phyloP scores from a whole-genome alignment of 352 stramenopile species.

The Phytophthora kernoviae region DNA sequence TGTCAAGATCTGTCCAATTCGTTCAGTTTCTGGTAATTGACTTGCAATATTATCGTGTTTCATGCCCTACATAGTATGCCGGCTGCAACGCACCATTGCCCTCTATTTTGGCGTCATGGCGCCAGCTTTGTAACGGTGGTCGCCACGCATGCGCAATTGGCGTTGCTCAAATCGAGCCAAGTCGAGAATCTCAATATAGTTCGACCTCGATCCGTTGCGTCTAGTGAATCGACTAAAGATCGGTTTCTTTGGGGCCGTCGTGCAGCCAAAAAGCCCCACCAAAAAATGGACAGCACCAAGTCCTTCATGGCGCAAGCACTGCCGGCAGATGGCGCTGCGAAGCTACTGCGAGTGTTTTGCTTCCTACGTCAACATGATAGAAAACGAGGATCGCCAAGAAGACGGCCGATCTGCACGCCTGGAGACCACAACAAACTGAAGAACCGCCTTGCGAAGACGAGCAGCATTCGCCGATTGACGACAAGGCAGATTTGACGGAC shows the following conservation, averaged over 20 bases:
- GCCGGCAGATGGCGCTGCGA: slow-evolving; percentile 45
- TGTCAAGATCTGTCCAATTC: too few species aligned
- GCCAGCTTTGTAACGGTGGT: too few species aligned
- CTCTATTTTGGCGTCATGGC: too few species aligned
- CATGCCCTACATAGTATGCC: too few species aligned
- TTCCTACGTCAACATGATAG: slow-evolving; percentile 63
- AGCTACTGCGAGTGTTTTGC: slow-evolving; percentile 57
- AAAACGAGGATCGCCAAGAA: slow-evolving; percentile 49
- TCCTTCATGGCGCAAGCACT: slow-evolving; percentile 24
- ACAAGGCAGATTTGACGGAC: slow-evolving; percentile 22
- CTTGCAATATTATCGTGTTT: too few species aligned
- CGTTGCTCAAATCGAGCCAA: too few species aligned
- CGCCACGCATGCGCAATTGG: too few species aligned
- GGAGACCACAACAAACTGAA: slow-evolving; percentile 15
- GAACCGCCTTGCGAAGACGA: slow-evolving; percentile 9
- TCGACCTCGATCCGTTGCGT: not conserved
- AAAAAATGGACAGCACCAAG: slow-evolving; percentile 11
- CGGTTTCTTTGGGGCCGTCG: slow-evolving; percentile 26
- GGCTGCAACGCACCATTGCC: too few species aligned
- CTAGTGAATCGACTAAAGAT: slow-evolving; percentile 17
- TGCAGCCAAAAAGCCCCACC: not conserved
- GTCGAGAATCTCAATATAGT: too few species aligned
- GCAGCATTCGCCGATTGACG: slow-evolving; percentile 13
- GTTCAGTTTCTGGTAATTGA: too few species aligned
- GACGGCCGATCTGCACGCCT: slow-evolving; percentile 37